Base-by-base conservation (phyloP, 148 eudicot genomes). In the Arbutus unedo region DNA sequence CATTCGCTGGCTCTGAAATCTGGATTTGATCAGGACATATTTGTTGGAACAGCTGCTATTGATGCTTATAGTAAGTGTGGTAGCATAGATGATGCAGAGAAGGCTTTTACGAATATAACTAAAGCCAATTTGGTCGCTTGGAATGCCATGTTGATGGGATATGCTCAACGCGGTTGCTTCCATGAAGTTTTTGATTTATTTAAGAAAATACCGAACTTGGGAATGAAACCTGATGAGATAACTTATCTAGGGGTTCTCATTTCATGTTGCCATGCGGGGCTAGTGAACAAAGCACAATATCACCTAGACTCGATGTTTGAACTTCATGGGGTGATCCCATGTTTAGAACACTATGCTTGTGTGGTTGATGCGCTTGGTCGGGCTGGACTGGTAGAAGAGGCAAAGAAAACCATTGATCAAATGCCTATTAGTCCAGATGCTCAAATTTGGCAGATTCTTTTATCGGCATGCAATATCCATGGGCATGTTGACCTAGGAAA, bases 21-120 rank as follows among this genome's bases (percentile, higher is more conserved):
- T 78, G 94, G 90, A 62, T 54, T 85, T 79, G 62, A 11, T 18
- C 75, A 76, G 49, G 87, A 90, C 82, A 87, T 31, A 77, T 90
- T 90, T 89, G 88, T 90, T 31, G 84, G 89, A 85, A 91, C 86
- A 54, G 87, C 91, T 73, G 50, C 86, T 41, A 78, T 90, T 76
- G 92, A 91, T 78, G 85, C 87, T 84, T 91, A 89, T 77, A 89
- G 92, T 87, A 91, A 90, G 84, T 87, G 92, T 82, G 93, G 93
- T 59, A 81, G 86, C 87, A 82, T 87, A 83, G 79, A 82, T 76
- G 90, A 90, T 47, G 90, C 94, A 83, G 67, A 83, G 8, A 82
- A 82, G 60, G 85, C 87, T 66, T 91, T 88, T 80, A 44, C 70
- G 54, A 80, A 81, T 85, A 57, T 79, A 57, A 83, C 78, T 74